Evolutionary conservation across 352 stramenopile species (phyloP).

Genomic region (Phytopythium aichiense): DNA sequence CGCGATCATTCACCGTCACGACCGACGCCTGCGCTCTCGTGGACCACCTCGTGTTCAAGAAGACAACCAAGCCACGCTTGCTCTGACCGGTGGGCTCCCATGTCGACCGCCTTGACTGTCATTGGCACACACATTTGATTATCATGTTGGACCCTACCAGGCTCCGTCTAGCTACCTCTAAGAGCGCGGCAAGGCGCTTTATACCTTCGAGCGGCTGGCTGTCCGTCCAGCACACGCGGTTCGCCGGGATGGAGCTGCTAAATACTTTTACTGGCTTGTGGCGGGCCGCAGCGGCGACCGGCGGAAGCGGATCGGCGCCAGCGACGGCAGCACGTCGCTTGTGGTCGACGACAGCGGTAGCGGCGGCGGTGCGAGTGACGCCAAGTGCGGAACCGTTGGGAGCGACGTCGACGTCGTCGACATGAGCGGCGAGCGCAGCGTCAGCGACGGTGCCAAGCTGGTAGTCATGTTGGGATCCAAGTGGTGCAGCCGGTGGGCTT

Average conservation of each 20-base stretch:
- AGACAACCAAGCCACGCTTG: constrained; percentile 19
- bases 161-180: not conserved
- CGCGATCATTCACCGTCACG: constrained; percentile 64
- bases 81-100: not conserved
- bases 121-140: not conserved
- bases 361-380: not conserved
- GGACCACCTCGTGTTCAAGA: constrained; percentile 52
- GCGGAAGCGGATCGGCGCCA: constrained; percentile 6
- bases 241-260: not conserved
- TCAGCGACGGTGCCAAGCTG: not conserved
- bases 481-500: not conserved
- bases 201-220: not conserved
- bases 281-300: not conserved
- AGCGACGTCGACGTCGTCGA: not conserved
- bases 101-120: not conserved
- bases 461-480: not conserved
- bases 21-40: constrained; percentile 67
- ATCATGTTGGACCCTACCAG: not conserved
- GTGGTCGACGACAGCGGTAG: not conserved
- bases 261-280: constrained; percentile 1
- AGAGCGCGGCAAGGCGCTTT: constrained; percentile 2
- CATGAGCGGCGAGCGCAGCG: not conserved
- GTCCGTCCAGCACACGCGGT: not conserved
- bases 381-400: not conserved
- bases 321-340: constrained; percentile 8